Base-by-base conservation (phyloP, 495 filamentous ascomycete genomes). In the Penicillium tannophilum region DNA sequence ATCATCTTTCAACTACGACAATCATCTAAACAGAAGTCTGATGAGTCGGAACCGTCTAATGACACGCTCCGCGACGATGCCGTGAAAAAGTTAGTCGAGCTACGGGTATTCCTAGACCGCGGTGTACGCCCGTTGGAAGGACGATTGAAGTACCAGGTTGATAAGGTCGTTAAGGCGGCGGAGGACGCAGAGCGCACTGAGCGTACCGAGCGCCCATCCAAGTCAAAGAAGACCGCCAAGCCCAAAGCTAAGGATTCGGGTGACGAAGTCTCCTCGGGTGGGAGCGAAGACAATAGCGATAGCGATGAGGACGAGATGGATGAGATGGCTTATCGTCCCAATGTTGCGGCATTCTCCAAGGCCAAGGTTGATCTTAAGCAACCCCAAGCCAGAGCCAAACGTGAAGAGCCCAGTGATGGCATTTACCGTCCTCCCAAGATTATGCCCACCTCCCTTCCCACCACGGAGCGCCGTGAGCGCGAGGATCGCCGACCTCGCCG, bases 81-180 rank as follows among this genome's bases (percentile, higher is more conserved):
- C 1, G 85, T 93, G 12, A 86, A 87, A 62, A 95, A 95, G 61
- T 78, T 98, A 11, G 85, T 91, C 23, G 92, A 96, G 72, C 77
- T 96, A 41, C 83, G 92, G 12, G 77, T 96, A 3, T 97, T 92
- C 65, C 79, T 98, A 8, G 94, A 98, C 63, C 92, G 90, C 66
- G 95, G 95, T 51, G 89, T 96, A 4, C 83, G 88, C 23, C 93
- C 93, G 1, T 75, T 98, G n/a, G 94, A 98, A 70, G 82, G 84
- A 43, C 88, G 90, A 42, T 70, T 96, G 44, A 90, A 90, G 59
- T 95, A 93, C 73, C 90, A 94, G 70, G 87, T 95, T 61, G 91
- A 94, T 70, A 93, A 93, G 68, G 89, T 97, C 19, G 79, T 98
- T 23, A 89, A 90, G 55, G 90, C 91, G 0, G 91, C 91, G 44